A percentile compares a stretch with the other conserved stretches of the same genome.
phyloP scores from a whole-genome alignment of 805 yeast species.

The Candida stauntonica region DNA sequence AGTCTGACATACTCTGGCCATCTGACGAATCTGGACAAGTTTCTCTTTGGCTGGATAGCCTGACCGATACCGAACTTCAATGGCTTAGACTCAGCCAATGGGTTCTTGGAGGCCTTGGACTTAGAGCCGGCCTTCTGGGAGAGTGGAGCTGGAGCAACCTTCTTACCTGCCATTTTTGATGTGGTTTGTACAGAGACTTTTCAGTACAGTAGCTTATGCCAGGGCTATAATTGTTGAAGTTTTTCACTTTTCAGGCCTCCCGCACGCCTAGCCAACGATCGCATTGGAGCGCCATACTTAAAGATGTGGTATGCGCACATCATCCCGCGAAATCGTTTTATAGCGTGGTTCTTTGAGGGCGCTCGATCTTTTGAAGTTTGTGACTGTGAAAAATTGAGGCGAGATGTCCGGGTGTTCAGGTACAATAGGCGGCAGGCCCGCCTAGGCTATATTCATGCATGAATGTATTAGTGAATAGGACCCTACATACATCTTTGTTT shows the following conservation, averaged over 20 bases:
- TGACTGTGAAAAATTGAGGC: slow-evolving; percentile 7
- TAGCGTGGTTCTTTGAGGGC: background rate
- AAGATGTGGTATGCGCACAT: slow-evolving; percentile 1
- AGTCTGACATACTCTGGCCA: slow-evolving; percentile 99
- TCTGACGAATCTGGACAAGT: slow-evolving; percentile 94
- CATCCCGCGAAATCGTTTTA: slow-evolving; percentile 1
- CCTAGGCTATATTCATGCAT: background rate
- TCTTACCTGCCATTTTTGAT: slow-evolving; percentile 43
- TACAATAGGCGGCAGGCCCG: too few species aligned
- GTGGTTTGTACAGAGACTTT: slow-evolving; percentile 14
- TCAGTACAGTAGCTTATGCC: background rate
- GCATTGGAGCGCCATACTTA: background rate
- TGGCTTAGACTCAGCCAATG: slow-evolving; percentile 85
- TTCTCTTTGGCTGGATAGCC: slow-evolving; percentile 89
- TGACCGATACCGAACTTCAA: slow-evolving; percentile 97
- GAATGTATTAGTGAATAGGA: background rate
- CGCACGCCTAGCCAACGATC: background rate
- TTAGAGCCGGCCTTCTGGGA: slow-evolving; percentile 68
- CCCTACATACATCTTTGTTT: background rate
- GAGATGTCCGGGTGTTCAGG: slow-evolving; percentile 11
- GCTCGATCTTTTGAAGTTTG: slow-evolving; percentile 1
- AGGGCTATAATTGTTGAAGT: slow-evolving; percentile 8
- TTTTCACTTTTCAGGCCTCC: slow-evolving; percentile 12
- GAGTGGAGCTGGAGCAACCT: slow-evolving; percentile 98
- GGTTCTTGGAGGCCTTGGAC: slow-evolving; percentile 66